Conservation (phyloP, 257 asterid species). For the Paraleonurus japonicus region DNA sequence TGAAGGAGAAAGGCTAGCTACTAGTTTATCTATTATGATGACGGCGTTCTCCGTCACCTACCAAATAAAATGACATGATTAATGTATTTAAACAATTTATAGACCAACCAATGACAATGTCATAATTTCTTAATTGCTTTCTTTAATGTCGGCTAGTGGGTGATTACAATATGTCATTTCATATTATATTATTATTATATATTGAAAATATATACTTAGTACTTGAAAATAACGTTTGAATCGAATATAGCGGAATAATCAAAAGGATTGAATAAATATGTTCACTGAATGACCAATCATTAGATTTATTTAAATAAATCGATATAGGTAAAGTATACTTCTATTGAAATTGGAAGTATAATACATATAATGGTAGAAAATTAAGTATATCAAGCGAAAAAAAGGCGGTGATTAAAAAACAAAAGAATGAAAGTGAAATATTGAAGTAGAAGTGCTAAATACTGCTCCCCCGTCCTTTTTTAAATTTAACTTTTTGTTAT, state of each 20-base stretch:
- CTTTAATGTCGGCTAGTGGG: neutral
- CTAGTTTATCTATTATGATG: constrained; percentile 29
- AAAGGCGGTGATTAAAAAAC: too few relatives aligned
- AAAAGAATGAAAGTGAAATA: neutral
- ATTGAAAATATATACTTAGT: neutral
- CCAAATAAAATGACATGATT: constrained; percentile 32
- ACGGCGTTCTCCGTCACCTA: constrained; percentile 21
- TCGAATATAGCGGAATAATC: too few relatives aligned
- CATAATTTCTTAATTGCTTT: neutral
- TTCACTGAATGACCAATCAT: neutral
- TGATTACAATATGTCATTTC: neutral
- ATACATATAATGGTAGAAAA: too few relatives aligned
- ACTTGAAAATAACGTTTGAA: neutral
- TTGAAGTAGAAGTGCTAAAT: too few relatives aligned
- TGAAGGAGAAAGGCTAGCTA: constrained; percentile 37
- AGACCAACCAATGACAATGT: neutral
- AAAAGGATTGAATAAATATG: neutral
- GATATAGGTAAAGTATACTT: neutral
- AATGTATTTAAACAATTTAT: neutral
- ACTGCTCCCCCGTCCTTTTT: too few relatives aligned
- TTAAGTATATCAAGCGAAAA: too few relatives aligned
- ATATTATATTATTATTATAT: too few relatives aligned
- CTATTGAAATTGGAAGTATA: neutral
- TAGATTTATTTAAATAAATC: too few relatives aligned
- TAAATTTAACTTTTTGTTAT: too few relatives aligned